Evolutionary conservation across 192 early-diverging fungal species (phyloP), one percentile per base, ranked within the genome.

Genomic region (Paraglomus brasilianum): DNA sequence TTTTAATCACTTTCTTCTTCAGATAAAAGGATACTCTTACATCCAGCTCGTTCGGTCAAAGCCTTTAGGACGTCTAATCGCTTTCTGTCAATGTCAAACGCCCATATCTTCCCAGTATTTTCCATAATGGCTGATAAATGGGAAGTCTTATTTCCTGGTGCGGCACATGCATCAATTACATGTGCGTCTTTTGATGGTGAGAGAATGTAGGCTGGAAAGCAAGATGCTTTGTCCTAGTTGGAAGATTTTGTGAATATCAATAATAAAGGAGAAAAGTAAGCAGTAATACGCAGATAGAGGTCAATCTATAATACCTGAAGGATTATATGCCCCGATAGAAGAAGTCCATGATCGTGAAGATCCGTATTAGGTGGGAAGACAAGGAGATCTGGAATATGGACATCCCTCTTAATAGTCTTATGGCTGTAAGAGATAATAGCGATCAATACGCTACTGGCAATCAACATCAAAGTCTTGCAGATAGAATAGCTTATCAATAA

Each of bases 131-230:
- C 91, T 5, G 89, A 88, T 58, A 99, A 78, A 72, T 98, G 96
- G 53, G 92, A 92, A 5, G 97, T 99, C 74, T 99, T 99, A 81
- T 99, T 99, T 6, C 96, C 96, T 5, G 96, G 96, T 0, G 95
- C 95, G 14, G 97, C 97, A 74, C 95, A 99, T 8, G 89, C 94
- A 74, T 99, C 97, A 49, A 99, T 92, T 2, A 88, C 92, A 69
- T 87, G 79, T 0, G 85, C 74, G 4, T 75, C 62, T 22, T 70
- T 68, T 4, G 84, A 78, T 0, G 94, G 88, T 5, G 78, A 78
- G 43, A 93, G 77, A 17, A 96, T 86, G 63, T 90, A 92, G 0
- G 97, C 93, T 1, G 97, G 93, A 72, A 97, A 94, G 76, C 94
- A 98, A 5, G 90, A 92, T 8, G 95, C 95, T 74, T 97, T 97